Percentiles rank a stretch among this genome's conserved stretches.
Conservation (phyloP, 306 rosid genomes). For the Glycine latifolia region DNA sequence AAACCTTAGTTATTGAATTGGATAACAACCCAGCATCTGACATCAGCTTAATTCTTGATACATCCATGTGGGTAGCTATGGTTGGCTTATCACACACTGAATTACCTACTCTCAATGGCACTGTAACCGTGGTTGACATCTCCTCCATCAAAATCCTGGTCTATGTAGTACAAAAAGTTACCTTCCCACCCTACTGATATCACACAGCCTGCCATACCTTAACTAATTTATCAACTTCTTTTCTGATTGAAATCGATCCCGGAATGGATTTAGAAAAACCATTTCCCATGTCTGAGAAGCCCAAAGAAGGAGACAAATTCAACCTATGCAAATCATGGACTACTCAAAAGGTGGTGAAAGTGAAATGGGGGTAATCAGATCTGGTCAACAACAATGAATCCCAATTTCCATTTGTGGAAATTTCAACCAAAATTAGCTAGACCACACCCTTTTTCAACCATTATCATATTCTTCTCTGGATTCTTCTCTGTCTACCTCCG, state of each 20-base stretch:
- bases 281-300: constrained; percentile 62
- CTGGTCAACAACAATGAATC: constrained; percentile 78
- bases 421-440: constrained; percentile 45
- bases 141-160: constrained; percentile 83
- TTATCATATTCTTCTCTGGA: constrained; percentile 54
- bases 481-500: constrained; percentile 54
- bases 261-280: constrained; percentile 58
- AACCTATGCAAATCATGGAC: constrained; percentile 51
- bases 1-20: constrained; percentile 59
- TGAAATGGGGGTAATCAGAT: constrained; percentile 68
- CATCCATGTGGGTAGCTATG: constrained; percentile 65
- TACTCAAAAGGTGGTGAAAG: constrained; percentile 60
- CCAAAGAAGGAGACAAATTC: constrained; percentile 47
- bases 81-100: constrained; percentile 77
- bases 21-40: constrained; percentile 65
- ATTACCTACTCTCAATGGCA: constrained; percentile 83
- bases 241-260: constrained; percentile 55
- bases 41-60: constrained; percentile 80
- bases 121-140: constrained; percentile 69
- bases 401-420: constrained; percentile 57
- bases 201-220: constrained; percentile 61
- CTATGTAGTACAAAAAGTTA: constrained; percentile 59
- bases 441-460: constrained; percentile 48
- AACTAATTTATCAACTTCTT: constrained; percentile 55
- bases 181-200: constrained; percentile 58